Conservation (phyloP, 2,329 filamentous ascomycete species). For the Botrytis fabae region DNA sequence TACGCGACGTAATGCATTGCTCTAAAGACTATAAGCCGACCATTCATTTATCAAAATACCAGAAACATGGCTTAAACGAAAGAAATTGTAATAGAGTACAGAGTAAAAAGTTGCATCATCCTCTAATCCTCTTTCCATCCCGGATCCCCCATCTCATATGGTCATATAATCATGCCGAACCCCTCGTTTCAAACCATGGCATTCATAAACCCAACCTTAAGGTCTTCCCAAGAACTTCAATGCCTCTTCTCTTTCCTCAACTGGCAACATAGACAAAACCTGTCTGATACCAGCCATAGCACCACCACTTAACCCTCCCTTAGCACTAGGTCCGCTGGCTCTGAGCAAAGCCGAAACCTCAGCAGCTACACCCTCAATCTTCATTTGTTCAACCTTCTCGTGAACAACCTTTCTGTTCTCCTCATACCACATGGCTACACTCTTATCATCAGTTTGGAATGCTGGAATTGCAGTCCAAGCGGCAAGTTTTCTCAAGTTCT, state of each 20-base stretch:
- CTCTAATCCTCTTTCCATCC: background rate
- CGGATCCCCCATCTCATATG: background rate
- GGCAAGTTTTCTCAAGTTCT: constrained; percentile 72
- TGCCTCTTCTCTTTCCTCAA: constrained; percentile 73
- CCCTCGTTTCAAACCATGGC: background rate
- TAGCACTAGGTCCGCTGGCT: constrained; percentile 53
- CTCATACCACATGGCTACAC: constrained; percentile 94
- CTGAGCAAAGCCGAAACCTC: constrained; percentile 70
- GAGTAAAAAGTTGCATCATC: background rate
- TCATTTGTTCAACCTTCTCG: constrained; percentile 81
- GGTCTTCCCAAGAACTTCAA: constrained; percentile 38
- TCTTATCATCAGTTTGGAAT: constrained; percentile 77
- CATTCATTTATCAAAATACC: background rate
- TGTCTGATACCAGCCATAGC: constrained; percentile 67
- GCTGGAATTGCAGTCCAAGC: constrained; percentile 79
- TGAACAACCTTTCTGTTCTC: constrained; percentile 82
- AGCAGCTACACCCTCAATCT: constrained; percentile 69
- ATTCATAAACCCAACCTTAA: constrained; percentile 14
- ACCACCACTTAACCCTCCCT: constrained; percentile 64
- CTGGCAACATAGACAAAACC: constrained; percentile 81
- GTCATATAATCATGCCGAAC: background rate
- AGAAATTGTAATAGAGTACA: constrained; percentile 5
- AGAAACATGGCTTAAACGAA: background rate
- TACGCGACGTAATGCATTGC: background rate
- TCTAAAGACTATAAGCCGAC: background rate